Evolutionary conservation across 495 filamentous ascomycete genomes (phyloP).

Genomic region (Tuber calosporum): DNA sequence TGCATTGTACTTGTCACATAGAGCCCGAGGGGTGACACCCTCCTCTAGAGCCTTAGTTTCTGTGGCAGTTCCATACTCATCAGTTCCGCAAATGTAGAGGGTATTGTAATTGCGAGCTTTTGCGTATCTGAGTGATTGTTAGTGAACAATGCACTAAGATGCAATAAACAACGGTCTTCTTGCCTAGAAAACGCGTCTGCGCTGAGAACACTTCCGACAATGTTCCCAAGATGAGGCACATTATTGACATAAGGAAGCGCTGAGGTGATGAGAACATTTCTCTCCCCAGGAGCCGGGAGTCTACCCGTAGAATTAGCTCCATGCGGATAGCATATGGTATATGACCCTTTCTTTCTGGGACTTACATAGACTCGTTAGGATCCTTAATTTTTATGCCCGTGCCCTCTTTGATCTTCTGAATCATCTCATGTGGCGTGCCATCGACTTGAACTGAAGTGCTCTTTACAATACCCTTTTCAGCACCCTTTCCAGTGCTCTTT

Average conservation of each 20-base stretch:
- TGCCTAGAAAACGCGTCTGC: slow-evolving; percentile 70
- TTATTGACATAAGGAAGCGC: slow-evolving; percentile 90
- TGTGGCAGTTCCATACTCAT: slow-evolving; percentile 83
- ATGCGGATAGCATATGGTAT: not conserved
- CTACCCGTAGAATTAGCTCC: slow-evolving; percentile 24
- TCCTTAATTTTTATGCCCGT: slow-evolving; percentile 33
- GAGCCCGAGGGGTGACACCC: slow-evolving; percentile 51
- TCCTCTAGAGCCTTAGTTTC: slow-evolving; percentile 63
- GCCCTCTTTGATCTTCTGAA: slow-evolving; percentile 30
- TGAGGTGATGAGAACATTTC: slow-evolving; percentile 56
- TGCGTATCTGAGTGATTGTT: slow-evolving; percentile 54
- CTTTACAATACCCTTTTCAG: slow-evolving; percentile 12
- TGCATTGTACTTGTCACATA: slow-evolving; percentile 78
- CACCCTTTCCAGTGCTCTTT: slow-evolving; percentile 6
- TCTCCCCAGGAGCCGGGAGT: slow-evolving; percentile 48
- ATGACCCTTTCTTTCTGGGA: not conserved
- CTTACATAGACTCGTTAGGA: slow-evolving; percentile 36
- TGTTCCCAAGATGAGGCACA: slow-evolving; percentile 89
- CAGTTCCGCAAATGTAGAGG: slow-evolving; percentile 62
- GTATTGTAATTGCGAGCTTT: slow-evolving; percentile 61
- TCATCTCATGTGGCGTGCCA: slow-evolving; percentile 13
- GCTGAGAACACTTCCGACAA: slow-evolving; percentile 80
- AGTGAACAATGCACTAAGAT: slow-evolving; percentile 9
- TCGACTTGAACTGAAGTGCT: slow-evolving; percentile 12
- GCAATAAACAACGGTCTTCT: slow-evolving; percentile 26